phyloP scores from a whole-genome alignment of 441 rosid species.

The Geranium incanum region DNA sequence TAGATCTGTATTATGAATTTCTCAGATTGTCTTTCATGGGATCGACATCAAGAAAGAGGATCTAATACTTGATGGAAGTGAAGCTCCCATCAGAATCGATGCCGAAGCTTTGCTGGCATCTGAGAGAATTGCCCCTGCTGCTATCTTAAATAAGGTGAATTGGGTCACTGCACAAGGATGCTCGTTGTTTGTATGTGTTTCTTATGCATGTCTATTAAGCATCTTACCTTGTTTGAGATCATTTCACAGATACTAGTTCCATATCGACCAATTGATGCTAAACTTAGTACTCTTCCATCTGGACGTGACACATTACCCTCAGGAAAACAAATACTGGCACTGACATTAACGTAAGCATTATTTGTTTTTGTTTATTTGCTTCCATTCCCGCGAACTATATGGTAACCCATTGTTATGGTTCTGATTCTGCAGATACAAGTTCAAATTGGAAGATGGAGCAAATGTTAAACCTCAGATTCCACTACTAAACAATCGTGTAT shows the following conservation, averaged over 20 bases:
- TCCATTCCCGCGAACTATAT: slow-evolving; percentile 13
- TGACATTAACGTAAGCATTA: slow-evolving; percentile 67
- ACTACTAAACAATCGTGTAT: slow-evolving; percentile 83
- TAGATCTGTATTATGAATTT: slow-evolving; percentile 17
- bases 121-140: slow-evolving; percentile 69
- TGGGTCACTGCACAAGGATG: slow-evolving; percentile 8
- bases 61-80: slow-evolving; percentile 88
- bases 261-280: slow-evolving; percentile 73
- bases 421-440: slow-evolving; percentile 62
- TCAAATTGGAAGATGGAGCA: slow-evolving; percentile 92
- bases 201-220: slow-evolving; percentile 12
- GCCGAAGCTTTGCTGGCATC: slow-evolving; percentile 70
- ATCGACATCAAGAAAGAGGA: slow-evolving; percentile 69
- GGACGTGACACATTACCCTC: slow-evolving; percentile 81
- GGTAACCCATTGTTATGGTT: slow-evolving; percentile 11
- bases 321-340: slow-evolving; percentile 83
- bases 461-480: slow-evolving; percentile 84
- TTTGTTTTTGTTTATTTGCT: slow-evolving; percentile 15
- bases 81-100: slow-evolving; percentile 79
- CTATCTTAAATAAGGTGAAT: slow-evolving; percentile 69
- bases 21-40: slow-evolving; percentile 75
- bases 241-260: slow-evolving; percentile 69
- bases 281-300: slow-evolving; percentile 60
- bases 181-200: slow-evolving; percentile 10
- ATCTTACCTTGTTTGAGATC: slow-evolving; percentile 15